Evolutionary conservation across 192 early-diverging fungal species (phyloP).

Genomic region (Geranomyces variabilis): DNA sequence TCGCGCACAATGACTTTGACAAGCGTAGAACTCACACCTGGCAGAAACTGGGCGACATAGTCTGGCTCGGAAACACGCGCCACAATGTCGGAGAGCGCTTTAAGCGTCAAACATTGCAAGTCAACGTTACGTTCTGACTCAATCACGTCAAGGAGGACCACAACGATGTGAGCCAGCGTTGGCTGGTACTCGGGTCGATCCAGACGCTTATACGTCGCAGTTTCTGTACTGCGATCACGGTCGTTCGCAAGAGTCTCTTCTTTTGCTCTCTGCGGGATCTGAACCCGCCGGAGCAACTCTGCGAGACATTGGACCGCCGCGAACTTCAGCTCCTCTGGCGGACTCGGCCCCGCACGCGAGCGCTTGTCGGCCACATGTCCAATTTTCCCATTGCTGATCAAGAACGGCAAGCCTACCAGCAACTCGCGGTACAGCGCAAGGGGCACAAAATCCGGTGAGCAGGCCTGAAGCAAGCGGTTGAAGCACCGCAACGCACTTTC

Average conservation of each 20-base stretch:
- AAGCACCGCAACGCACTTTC: conserved; percentile 15
- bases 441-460: conserved; percentile 9
- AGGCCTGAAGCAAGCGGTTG: neutral
- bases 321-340: conserved; percentile 28
- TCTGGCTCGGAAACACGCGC: conserved; percentile 12
- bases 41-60: conserved; percentile 27
- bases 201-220: neutral
- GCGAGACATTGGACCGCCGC: conserved; percentile 16
- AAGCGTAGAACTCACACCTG: conserved; percentile 22
- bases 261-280: too few relatives aligned
- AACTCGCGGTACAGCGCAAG: conserved; percentile 25
- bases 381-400: conserved; percentile 18
- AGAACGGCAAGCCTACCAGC: conserved; percentile 23
- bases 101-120: conserved; percentile 3
- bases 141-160: conserved; percentile 27
- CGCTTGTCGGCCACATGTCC: neutral
- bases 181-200: conserved; percentile 27
- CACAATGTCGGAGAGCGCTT: neutral
- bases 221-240: neutral
- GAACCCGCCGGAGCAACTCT: conserved; percentile 5
- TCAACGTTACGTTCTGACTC: conserved; percentile 18
- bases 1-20: conserved; percentile 18
- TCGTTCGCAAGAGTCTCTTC: neutral
- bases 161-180: conserved; percentile 27
- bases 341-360: neutral